phyloP scores from a whole-genome alignment of 805 yeast genomes.

The Sugiyamaella smithiae region DNA sequence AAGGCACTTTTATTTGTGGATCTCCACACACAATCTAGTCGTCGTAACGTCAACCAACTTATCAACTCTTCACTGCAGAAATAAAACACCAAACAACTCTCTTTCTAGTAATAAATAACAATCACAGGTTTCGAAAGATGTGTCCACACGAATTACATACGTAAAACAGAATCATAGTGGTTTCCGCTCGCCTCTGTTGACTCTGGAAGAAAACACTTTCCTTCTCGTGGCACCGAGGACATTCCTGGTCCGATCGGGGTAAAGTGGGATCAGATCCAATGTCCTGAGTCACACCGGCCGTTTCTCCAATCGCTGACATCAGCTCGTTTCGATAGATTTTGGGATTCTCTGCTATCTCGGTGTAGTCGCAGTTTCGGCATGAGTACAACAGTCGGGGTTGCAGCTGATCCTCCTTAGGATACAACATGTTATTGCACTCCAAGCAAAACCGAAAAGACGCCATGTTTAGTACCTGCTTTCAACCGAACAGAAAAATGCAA shows the following conservation, averaged over 20 bases:
- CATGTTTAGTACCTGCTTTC: conserved; percentile 48
- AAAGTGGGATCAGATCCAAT: conserved; percentile 96
- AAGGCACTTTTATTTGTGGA: too few relatives aligned
- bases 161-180: conserved; percentile 71
- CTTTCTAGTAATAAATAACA: too few relatives aligned
- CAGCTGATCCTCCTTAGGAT: conserved; percentile 92
- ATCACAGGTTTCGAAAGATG: too few relatives aligned
- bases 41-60: too few relatives aligned
- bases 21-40: too few relatives aligned
- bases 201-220: conserved; percentile 97
- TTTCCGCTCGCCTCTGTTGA: conserved; percentile 92
- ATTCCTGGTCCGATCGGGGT: conserved; percentile 90
- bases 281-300: conserved; percentile 96
- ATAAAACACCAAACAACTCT: too few relatives aligned
- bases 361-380: conserved; percentile 91
- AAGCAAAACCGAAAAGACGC: conserved; percentile 95
- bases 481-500: too few relatives aligned
- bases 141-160: conserved; percentile 87
- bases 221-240: conserved; percentile 82
- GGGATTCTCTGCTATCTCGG: conserved; percentile 85
- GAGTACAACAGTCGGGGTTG: conserved; percentile 73
- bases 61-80: too few relatives aligned
- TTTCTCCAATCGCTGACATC: conserved; percentile 84
- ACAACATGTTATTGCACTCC: conserved; percentile 97
- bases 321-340: conserved; percentile 87